Conservation (phyloP, 148 eudicot species). For the Rhododendron kiyosumense region DNA sequence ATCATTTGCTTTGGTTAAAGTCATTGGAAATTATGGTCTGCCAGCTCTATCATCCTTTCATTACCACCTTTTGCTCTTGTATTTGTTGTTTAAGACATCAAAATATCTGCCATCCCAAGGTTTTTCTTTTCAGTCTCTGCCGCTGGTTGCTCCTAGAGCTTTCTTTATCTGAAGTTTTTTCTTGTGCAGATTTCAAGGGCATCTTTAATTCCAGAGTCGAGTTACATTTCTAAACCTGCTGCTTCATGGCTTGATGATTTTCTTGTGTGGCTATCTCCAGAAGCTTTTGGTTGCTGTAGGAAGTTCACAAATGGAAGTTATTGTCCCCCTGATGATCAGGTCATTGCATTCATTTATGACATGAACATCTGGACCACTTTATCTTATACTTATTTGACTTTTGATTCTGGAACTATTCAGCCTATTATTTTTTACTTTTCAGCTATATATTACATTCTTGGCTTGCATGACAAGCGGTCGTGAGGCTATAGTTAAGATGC, state of each 20-base stretch:
- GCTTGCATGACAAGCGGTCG: background rate
- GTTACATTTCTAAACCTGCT: slow-evolving; percentile 95
- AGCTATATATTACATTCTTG: background rate
- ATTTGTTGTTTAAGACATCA: background rate
- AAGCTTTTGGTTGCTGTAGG: slow-evolving; percentile 99
- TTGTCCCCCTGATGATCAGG: slow-evolving; percentile 99
- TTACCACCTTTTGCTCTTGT: background rate
- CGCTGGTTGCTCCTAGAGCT: background rate
- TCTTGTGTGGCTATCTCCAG: slow-evolving; percentile 98
- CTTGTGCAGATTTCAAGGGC: slow-evolving; percentile 73
- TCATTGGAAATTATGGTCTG: background rate
- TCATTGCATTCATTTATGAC: slow-evolving; percentile 20
- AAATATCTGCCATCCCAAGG: background rate
- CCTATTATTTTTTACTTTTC: background rate
- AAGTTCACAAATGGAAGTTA: slow-evolving; percentile 86
- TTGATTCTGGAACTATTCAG: background rate
- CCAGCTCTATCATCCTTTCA: background rate
- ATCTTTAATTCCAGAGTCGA: slow-evolving; percentile 71
- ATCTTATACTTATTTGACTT: background rate
- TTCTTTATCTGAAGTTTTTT: background rate
- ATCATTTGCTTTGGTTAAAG: background rate
- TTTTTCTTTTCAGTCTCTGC: background rate
- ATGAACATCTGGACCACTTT: background rate
- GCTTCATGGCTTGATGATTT: slow-evolving; percentile 99
- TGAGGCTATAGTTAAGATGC: background rate